A percentile compares a stretch with the other conserved stretches of the same genome.
Conservation (phyloP, 495 filamentous ascomycete species). For the Trichodelitschia bisporula region DNA sequence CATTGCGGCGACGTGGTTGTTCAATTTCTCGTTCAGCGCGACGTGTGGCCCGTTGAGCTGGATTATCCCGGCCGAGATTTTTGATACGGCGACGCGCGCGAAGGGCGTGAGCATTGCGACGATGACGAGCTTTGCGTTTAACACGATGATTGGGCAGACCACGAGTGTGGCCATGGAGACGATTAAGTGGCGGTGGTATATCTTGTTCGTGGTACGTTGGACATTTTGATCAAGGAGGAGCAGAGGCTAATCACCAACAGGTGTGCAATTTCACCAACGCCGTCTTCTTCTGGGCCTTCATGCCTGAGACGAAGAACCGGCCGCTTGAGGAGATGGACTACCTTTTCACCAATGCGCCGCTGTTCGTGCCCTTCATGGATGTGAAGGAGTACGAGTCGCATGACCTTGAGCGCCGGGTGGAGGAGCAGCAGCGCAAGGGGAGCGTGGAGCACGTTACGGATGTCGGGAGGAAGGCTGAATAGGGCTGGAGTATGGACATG, state of each 20-base stretch:
- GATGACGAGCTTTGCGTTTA: constrained; percentile 42
- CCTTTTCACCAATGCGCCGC: constrained; percentile 42
- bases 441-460: no score
- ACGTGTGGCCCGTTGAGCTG: constrained; percentile 36
- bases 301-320: constrained; percentile 39
- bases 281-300: constrained; percentile 36
- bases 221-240: neutral
- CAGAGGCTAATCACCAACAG: constrained; percentile 1
- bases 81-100: constrained; percentile 39
- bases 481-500: no score
- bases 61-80: constrained; percentile 49
- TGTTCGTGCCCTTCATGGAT: constrained; percentile 30
- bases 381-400: constrained; percentile 16
- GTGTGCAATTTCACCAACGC: constrained; percentile 32
- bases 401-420: constrained; percentile 19
- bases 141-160: constrained; percentile 51
- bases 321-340: constrained; percentile 49
- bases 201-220: constrained; percentile 24
- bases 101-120: constrained; percentile 44
- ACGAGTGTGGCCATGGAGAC: constrained; percentile 31
- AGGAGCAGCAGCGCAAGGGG: constrained; percentile 21
- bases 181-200: constrained; percentile 25
- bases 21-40: constrained; percentile 41
- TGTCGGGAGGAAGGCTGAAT: no score
- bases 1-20: constrained; percentile 47